A percentile compares a stretch with the other conserved stretches of the same genome.
phyloP scores from a whole-genome alignment of 371 early-diverging fungal genomes.

The Apophysomyces variabilis region DNA sequence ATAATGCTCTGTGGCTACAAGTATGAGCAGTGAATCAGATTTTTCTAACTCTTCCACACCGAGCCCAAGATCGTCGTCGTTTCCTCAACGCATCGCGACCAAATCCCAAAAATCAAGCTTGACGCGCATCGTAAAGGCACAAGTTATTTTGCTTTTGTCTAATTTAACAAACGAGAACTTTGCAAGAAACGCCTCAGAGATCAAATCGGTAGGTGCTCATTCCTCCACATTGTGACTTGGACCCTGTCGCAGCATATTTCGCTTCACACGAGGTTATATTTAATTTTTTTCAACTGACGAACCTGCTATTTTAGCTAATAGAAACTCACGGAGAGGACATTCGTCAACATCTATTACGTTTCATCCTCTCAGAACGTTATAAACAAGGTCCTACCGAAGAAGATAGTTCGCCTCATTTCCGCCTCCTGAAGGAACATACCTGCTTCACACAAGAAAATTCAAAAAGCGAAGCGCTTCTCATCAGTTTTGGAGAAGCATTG shows the following conservation, averaged over 20 bases:
- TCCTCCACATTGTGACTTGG: slow-evolving; percentile 6
- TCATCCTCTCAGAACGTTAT: slow-evolving; percentile 49
- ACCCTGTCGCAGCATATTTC: background rate
- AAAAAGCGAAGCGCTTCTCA: slow-evolving; percentile 38
- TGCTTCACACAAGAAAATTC: slow-evolving; percentile 26
- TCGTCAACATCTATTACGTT: slow-evolving; percentile 59
- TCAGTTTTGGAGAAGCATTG: slow-evolving; percentile 52
- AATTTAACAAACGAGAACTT: slow-evolving; percentile 61
- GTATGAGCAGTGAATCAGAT: slow-evolving; percentile 51
- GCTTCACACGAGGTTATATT: slow-evolving; percentile 11
- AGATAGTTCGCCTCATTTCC: slow-evolving; percentile 41
- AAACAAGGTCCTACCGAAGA: slow-evolving; percentile 25
- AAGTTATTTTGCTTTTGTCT: slow-evolving; percentile 59
- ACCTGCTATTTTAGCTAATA: slow-evolving; percentile 43
- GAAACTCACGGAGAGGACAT: slow-evolving; percentile 62
- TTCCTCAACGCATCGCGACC: slow-evolving; percentile 24
- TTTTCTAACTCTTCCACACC: slow-evolving; percentile 29
- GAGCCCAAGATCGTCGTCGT: slow-evolving; percentile 27
- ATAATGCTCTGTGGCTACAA: slow-evolving; percentile 23
- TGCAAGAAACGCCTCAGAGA: slow-evolving; percentile 53
- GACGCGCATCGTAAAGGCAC: slow-evolving; percentile 67
- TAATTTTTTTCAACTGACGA: slow-evolving; percentile 1
- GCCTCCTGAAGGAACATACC: slow-evolving; percentile 56
- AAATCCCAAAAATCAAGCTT: slow-evolving; percentile 50
- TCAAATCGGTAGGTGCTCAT: slow-evolving; percentile 49